phyloP scores from a whole-genome alignment of 139 green algal species.

The Tetraselmis chui region DNA sequence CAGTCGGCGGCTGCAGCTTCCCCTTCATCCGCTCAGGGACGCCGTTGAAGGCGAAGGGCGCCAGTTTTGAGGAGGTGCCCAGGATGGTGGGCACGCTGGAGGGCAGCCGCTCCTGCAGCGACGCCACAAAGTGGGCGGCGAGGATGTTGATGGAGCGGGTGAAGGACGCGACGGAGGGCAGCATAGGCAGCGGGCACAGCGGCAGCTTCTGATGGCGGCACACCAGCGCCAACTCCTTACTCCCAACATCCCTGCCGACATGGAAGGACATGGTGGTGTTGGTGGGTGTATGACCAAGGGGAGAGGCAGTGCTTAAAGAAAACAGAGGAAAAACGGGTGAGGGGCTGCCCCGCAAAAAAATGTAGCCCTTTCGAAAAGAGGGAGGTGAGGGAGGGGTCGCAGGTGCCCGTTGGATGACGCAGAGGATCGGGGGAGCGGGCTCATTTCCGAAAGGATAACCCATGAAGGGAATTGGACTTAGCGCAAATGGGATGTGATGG shows the following conservation, averaged over 20 bases:
- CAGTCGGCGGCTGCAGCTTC: not conserved
- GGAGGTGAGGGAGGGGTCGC: too few relatives aligned
- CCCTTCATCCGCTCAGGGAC: not conserved
- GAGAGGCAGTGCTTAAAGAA: too few relatives aligned
- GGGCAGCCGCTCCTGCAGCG: conserved; percentile 38
- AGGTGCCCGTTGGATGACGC: too few relatives aligned
- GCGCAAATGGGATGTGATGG: too few relatives aligned
- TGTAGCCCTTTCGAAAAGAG: too few relatives aligned
- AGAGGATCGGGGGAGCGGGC: too few relatives aligned
- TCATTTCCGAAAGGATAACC: too few relatives aligned
- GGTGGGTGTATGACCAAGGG: too few relatives aligned
- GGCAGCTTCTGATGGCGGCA: not conserved
- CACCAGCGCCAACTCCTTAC: conserved; percentile 2
- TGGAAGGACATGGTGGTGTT: too few relatives aligned
- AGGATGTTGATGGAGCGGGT: conserved; percentile 42
- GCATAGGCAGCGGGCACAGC: not conserved
- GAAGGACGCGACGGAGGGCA: not conserved
- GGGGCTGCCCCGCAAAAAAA: too few relatives aligned
- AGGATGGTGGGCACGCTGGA: conserved; percentile 48
- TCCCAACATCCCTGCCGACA: not conserved
- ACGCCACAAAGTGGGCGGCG: conserved; percentile 37
- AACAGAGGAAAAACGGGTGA: too few relatives aligned
- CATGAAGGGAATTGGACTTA: too few relatives aligned
- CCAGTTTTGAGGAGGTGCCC: conserved; percentile 38
- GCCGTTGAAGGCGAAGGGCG: not conserved